Base-by-base conservation (phyloP, 352 stramenopile species). In the Thalassiosira hispida region DNA sequence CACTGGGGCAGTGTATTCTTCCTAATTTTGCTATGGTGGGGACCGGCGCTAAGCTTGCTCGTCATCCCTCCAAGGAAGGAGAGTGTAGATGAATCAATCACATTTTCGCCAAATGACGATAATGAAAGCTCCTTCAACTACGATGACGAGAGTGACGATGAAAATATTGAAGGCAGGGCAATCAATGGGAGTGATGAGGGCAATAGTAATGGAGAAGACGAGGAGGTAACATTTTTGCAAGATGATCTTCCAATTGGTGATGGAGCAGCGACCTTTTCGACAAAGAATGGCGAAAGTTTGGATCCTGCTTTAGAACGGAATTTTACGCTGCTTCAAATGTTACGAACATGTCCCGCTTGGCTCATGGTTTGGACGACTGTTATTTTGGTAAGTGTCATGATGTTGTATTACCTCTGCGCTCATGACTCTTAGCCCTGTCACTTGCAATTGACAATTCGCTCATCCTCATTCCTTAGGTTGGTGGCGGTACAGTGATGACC, bases 301-400 rank as follows among this genome's bases (percentile, higher is more conserved):
- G 40, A 61, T 12, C 6, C 29, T 56, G 20, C 20, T n/a, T 11
- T 38, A 7, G 62, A 56, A 46, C 51, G 40, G 18, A 62, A 77
- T 60, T 77, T 75, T 35, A 75, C 63, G 20, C 31, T 92, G 35
- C 51, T 75, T 1, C 67, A 93, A 83, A 93, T 93, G 88, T 64
- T 93, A 11, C 55, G 66, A 33, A 89, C 88, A 3, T 46, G 47
- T 12, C 52, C 77, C 6, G 85, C 88, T 9, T 89, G 87, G 85
- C 76, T 93, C 11, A 85, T 92, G 73, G 63, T 87, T 29, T 93
- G 81, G 78, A 91, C 81, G 6, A 80, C 63, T 33, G 77, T 84
- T 12, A 87, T 93, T 73, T 65, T 93, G 2, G 81, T 77, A 11
- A 52, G 57, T 44, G 46, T 8, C 8, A 47, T 14, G 8, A 14